Percentiles rank a stretch among this genome's conserved stretches.
Conservation (phyloP, 1,284 basidiomycete species). For the Cryptococcus sp. region DNA sequence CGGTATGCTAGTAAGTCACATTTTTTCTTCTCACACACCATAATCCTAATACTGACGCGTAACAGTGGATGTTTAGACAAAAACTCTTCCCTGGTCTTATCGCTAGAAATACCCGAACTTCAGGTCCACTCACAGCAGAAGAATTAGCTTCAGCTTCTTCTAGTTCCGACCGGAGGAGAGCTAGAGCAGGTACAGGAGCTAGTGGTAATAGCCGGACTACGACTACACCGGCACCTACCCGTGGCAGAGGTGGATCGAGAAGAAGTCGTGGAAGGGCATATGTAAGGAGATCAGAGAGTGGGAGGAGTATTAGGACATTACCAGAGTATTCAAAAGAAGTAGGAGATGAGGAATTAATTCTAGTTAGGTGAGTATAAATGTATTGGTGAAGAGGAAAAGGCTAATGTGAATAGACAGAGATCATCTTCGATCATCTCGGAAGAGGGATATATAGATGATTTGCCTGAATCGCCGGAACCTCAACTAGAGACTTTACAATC, state of each 20-base stretch:
- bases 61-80: background rate
- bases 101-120: background rate
- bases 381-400: background rate
- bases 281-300: slow-evolving; percentile 32
- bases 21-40: background rate
- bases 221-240: background rate
- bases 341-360: slow-evolving; percentile 36
- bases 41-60: background rate
- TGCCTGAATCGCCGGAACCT: no score
- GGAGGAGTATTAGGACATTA: slow-evolving; percentile 31
- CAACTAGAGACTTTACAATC: no score
- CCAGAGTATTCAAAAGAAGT: slow-evolving; percentile 38
- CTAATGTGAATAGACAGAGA: slow-evolving; percentile 1
- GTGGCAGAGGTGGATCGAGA: background rate
- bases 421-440: slow-evolving; percentile 2
- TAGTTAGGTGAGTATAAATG: slow-evolving; percentile 26
- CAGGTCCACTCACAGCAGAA: background rate
- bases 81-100: background rate
- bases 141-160: background rate
- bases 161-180: background rate
- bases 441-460: slow-evolving; percentile 4
- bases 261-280: background rate
- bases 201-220: background rate
- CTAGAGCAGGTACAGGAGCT: background rate
- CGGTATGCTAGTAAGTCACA: background rate